Evolutionary conservation across 345 rosid species (phyloP).

Genomic region (Cochlearia excelsa): DNA sequence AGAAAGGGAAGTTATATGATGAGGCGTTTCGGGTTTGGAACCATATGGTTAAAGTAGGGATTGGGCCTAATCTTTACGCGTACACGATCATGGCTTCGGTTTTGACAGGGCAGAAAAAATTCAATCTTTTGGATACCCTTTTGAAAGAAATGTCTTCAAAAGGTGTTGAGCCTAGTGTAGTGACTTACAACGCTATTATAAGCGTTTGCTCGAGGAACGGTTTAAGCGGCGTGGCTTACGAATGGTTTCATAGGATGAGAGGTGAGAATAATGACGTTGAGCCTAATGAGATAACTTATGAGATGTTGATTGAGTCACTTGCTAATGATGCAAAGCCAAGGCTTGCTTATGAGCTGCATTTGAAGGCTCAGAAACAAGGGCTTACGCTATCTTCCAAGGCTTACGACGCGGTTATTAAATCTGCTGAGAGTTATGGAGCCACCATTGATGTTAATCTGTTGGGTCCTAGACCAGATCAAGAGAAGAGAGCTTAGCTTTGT

Average conservation of each 20-base stretch:
- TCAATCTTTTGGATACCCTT: slow-evolving; percentile 57
- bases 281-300: slow-evolving; percentile 72
- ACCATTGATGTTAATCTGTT: slow-evolving; percentile 53
- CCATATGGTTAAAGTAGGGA: slow-evolving; percentile 81
- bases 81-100: slow-evolving; percentile 90
- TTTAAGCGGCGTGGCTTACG: slow-evolving; percentile 70
- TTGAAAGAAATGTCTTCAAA: slow-evolving; percentile 63
- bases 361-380: slow-evolving; percentile 59
- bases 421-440: slow-evolving; percentile 55
- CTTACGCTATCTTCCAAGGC: slow-evolving; percentile 58
- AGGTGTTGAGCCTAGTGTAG: slow-evolving; percentile 67
- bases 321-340: slow-evolving; percentile 77
- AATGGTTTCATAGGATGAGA: slow-evolving; percentile 88
- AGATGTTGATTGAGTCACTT: slow-evolving; percentile 72
- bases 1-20: slow-evolving; percentile 80
- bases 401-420: slow-evolving; percentile 55
- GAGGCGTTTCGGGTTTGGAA: slow-evolving; percentile 87
- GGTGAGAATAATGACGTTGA: slow-evolving; percentile 40
- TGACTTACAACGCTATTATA: slow-evolving; percentile 86
- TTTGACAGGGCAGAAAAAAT: slow-evolving; percentile 61
- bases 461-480: slow-evolving; percentile 66
- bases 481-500: slow-evolving; percentile 32
- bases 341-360: slow-evolving; percentile 65
- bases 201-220: slow-evolving; percentile 58
- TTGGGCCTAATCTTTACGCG: slow-evolving; percentile 63